Evolutionary conservation across 768 basidiomycete genomes (phyloP).

Genomic region (Leccinum ochraceum): DNA sequence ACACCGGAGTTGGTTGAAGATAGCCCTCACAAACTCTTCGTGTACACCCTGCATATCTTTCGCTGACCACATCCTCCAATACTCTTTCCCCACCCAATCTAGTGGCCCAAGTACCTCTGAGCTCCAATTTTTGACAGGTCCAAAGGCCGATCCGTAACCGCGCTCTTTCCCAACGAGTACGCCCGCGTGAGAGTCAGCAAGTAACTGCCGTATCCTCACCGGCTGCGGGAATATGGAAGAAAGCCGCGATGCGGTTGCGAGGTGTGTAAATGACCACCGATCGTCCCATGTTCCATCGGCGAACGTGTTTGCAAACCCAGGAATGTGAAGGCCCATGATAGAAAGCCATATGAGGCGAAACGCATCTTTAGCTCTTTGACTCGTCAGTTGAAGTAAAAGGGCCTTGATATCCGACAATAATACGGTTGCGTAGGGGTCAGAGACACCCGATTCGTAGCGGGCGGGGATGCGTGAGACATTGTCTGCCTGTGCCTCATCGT

Average conservation of each 20-base stretch:
- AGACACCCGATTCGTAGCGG: constrained; percentile 50
- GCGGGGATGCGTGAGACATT: constrained; percentile 44
- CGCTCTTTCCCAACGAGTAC: constrained; percentile 66
- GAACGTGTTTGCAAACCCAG: constrained; percentile 55
- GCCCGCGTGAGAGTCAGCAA: constrained; percentile 65
- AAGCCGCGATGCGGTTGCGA: constrained; percentile 48
- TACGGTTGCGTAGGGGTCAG: constrained; percentile 73
- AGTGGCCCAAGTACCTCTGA: constrained; percentile 53
- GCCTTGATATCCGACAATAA: constrained; percentile 72
- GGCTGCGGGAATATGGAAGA: constrained; percentile 53
- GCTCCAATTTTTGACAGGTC: constrained; percentile 69
- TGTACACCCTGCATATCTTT: constrained; percentile 56
- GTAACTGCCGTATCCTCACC: constrained; percentile 32
- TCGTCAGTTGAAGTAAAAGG: constrained; percentile 50
- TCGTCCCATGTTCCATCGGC: constrained; percentile 58
- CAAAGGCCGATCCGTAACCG: constrained; percentile 60
- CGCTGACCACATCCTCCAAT: constrained; percentile 44
- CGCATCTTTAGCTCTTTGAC: constrained; percentile 46
- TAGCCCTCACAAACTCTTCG: constrained; percentile 47
- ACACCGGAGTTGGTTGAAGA: constrained; percentile 60
- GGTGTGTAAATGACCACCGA: constrained; percentile 57
- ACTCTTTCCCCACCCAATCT: constrained; percentile 41
- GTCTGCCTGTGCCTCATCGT: constrained; percentile 55
- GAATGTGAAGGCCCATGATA: constrained; percentile 68
- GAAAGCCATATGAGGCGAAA: constrained; percentile 74